Percentiles rank a stretch among this genome's conserved stretches.
Evolutionary conservation across 306 rosid species (phyloP).

Genomic region (Cucurbita maxima): DNA sequence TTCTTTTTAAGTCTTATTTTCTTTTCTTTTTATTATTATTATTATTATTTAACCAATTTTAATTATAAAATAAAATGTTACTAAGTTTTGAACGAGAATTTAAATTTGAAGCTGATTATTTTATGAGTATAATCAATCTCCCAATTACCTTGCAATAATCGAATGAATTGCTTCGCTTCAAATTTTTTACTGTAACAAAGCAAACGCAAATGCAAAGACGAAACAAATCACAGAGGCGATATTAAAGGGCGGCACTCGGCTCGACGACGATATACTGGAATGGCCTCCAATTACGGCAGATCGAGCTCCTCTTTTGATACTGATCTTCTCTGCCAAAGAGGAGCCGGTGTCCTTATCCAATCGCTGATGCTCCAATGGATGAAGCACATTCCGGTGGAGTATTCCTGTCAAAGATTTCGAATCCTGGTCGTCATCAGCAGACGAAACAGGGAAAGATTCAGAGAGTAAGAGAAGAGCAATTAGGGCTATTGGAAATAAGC

Average conservation of each 20-base stretch:
- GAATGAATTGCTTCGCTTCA: background rate
- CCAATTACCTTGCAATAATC: background rate
- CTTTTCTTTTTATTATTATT: too few relatives aligned
- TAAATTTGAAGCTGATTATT: too few relatives aligned
- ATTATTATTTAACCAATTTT: too few relatives aligned
- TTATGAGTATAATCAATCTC: background rate
- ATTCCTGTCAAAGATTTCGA: background rate
- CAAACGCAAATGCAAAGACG: background rate
- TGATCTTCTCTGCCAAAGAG: background rate
- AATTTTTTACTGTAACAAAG: background rate
- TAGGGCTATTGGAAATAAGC: background rate
- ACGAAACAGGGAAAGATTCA: background rate
- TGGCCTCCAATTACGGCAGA: background rate
- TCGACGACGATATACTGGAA: background rate
- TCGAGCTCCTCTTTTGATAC: background rate
- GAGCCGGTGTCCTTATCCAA: background rate
- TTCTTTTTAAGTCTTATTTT: too few relatives aligned
- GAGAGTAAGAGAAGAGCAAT: background rate
- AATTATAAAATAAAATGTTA: too few relatives aligned
- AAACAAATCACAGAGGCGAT: background rate
- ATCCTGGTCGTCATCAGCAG: background rate
- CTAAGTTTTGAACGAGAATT: too few relatives aligned
- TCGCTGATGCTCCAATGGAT: background rate
- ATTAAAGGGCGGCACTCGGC: background rate
- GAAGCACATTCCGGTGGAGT: background rate